Evolutionary conservation across 2,329 filamentous ascomycete genomes (phyloP), one percentile per base, ranked within the genome.

Genomic region (Mollisia scopiformis): DNA sequence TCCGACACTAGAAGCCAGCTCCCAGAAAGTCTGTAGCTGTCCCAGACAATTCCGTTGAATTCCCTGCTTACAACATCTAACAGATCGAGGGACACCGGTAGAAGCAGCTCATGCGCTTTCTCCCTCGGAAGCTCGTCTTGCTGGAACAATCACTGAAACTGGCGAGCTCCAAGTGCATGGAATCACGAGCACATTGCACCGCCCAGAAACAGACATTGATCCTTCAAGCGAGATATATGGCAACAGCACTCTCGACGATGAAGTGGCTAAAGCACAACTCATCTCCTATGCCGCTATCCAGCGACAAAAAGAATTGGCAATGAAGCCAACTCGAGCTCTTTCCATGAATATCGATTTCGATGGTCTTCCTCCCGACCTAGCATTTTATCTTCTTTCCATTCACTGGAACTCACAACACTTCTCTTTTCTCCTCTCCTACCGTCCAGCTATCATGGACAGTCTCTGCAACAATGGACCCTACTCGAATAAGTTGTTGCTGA

Each of bases 391-490:
- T 5, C 66, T 77, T 2, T 71, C 77, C n/a, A 50, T 77, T 0
- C 74, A 77, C 62, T 77, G 73, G 46, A 77, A 77, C 61, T 71
- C 71, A 21, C 74, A 75, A 47, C 75, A 77, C 52, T 73, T 71
- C 19, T 70, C 73, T 3, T 77, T 76, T n/a, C 70, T 77, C 2
- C 67, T 77, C 13, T 73, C 75, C 0, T 78, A 78, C 31, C 74
- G 76, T 0, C 76, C 76, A 1, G 75, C 74, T 1, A 74, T 78
- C 10, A 77, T 76, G 71, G 73, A 77, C 35, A 75, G 74, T 57
- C 69, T 77, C 2, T 66, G 69, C 1, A 75, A 71, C 21, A 69
- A 70, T n/a, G 75, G 76, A 1, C 73, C 72, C 1, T 77, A 73
- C 30, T 68, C 69, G 10, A 77, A 76, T 28, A 76, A 76, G 55